Conservation (phyloP, 2,329 filamentous ascomycete species). For the Pestalotiopsis sp. region DNA sequence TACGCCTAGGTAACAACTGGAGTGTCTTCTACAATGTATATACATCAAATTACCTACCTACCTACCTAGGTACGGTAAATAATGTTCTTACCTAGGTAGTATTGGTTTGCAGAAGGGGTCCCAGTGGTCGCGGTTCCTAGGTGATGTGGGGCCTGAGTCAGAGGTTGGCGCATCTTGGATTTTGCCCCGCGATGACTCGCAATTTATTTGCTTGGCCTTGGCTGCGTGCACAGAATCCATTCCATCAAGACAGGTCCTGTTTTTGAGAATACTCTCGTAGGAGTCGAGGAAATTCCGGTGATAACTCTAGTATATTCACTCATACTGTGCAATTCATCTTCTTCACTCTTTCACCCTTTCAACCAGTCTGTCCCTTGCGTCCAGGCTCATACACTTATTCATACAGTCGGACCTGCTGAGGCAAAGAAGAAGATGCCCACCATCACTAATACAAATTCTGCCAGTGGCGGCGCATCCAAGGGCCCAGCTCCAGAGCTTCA, state of each 20-base stretch:
- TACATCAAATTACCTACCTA: too few species aligned
- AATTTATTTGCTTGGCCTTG: not conserved
- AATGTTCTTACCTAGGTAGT: too few species aligned
- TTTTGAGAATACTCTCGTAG: not conserved
- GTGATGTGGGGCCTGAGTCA: constrained; percentile 16
- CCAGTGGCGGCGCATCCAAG: constrained; percentile 16
- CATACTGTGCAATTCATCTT: not conserved
- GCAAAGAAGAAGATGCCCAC: constrained; percentile 24
- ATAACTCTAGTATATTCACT: not conserved
- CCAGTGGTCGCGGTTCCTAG: not conserved
- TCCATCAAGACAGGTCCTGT: not conserved
- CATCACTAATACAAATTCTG: constrained; percentile 24
- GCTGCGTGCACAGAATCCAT: not conserved
- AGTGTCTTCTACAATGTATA: too few species aligned
- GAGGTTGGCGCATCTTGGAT: constrained; percentile 7
- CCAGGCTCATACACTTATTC: too few species aligned
- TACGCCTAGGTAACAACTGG: too few species aligned
- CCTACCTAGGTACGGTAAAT: too few species aligned
- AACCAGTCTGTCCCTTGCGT: not conserved
- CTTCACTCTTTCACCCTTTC: not conserved
- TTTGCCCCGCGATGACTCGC: constrained; percentile 18
- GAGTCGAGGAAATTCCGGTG: not conserved
- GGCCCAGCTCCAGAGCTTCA: constrained; percentile 22
- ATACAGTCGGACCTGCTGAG: not conserved
- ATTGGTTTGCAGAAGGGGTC: not conserved